These are phyloP conservation scores for Ganoderma boninense DNA, from an alignment of 1,284 basidiomycete species.

Conservation along the genomic window DNA sequence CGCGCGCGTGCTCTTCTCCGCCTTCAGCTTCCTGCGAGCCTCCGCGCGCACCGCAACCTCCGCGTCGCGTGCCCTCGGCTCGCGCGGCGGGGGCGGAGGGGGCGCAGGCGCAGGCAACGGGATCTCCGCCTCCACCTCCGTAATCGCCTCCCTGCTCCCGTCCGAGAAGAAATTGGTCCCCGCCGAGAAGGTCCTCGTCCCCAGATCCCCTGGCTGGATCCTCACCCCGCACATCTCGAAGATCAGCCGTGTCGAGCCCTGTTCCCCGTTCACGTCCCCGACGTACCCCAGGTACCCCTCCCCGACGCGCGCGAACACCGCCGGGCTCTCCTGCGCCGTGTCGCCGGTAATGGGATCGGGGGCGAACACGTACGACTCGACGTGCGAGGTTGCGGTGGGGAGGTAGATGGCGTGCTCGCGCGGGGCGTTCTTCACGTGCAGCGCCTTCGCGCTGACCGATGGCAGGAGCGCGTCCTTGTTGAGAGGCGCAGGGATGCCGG, in stretches of 20 bases:
- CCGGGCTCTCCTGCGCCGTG: conserved; percentile 28
- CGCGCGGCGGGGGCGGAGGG: not conserved
- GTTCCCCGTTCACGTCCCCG: conserved; percentile 35
- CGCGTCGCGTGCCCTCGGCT: not conserved
- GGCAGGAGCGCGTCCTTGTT: conserved; percentile 19
- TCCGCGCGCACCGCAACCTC: conserved; percentile 3
- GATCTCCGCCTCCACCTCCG: not conserved
- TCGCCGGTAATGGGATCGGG: conserved; percentile 13
- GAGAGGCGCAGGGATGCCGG: conserved; percentile 30
- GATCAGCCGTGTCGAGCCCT: conserved; percentile 26
- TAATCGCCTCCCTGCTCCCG: not conserved
- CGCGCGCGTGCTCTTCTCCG: not conserved
- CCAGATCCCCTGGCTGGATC: conserved; percentile 30
- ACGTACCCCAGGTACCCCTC: conserved; percentile 32
- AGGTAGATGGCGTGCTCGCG: conserved; percentile 28
- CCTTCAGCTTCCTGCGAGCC: not conserved
- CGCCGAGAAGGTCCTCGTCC: conserved; percentile 9
- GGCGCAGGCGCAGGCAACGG: not conserved
- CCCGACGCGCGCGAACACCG: conserved; percentile 29
- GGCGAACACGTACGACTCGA: conserved; percentile 27
- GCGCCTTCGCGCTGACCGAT: conserved; percentile 29
- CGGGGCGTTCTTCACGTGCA: conserved; percentile 27
- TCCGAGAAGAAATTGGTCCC: not conserved
- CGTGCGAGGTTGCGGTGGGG: conserved; percentile 21
- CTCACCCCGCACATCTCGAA: conserved; percentile 35